A percentile compares a stretch with the other conserved stretches of the same genome.
Conservation (phyloP, 176 grass and related monocot genomes). For the Rhipidocladum racemiflorum region DNA sequence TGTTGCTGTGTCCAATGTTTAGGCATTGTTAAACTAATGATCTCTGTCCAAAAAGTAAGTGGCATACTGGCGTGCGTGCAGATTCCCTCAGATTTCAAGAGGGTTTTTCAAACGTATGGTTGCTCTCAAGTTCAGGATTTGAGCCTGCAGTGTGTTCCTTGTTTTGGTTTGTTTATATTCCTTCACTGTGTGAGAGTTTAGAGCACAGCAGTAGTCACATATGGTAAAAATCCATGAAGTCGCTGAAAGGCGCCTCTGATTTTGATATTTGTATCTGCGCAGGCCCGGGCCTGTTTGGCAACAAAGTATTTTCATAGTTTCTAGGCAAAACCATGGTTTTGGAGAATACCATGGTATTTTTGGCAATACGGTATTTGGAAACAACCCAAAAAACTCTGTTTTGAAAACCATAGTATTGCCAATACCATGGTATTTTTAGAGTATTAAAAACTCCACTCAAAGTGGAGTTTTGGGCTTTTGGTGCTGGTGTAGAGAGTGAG, state of each 20-base stretch:
- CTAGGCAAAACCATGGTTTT: too few relatives aligned
- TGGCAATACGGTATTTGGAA: too few relatives aligned
- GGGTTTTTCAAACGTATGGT: slow-evolving; percentile 25
- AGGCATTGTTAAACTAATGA: slow-evolving; percentile 37
- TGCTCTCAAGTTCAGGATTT: slow-evolving; percentile 21
- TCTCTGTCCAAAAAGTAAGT: slow-evolving; percentile 29
- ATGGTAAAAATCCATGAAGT: slow-evolving; percentile 29
- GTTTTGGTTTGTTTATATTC: slow-evolving; percentile 30
- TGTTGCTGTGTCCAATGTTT: slow-evolving; percentile 47
- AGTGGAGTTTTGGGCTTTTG: too few relatives aligned
- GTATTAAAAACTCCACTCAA: too few relatives aligned
- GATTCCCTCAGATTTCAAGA: slow-evolving; percentile 48
- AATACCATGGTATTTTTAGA: too few relatives aligned
- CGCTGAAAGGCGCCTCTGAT: neutral
- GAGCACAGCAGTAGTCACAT: neutral
- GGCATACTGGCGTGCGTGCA: slow-evolving; percentile 38
- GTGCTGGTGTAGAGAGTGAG: too few relatives aligned
- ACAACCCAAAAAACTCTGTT: too few relatives aligned
- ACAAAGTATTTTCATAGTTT: too few relatives aligned
- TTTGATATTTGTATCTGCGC: neutral
- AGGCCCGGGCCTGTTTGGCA: too few relatives aligned
- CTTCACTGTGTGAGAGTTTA: slow-evolving; percentile 13
- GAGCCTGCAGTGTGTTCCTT: slow-evolving; percentile 33
- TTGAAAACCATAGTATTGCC: too few relatives aligned
- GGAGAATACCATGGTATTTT: too few relatives aligned